A percentile compares a stretch with the other conserved stretches of the same genome.
phyloP scores from a whole-genome alignment of 176 grass and related monocot species.

The Aechmea fasciata region DNA sequence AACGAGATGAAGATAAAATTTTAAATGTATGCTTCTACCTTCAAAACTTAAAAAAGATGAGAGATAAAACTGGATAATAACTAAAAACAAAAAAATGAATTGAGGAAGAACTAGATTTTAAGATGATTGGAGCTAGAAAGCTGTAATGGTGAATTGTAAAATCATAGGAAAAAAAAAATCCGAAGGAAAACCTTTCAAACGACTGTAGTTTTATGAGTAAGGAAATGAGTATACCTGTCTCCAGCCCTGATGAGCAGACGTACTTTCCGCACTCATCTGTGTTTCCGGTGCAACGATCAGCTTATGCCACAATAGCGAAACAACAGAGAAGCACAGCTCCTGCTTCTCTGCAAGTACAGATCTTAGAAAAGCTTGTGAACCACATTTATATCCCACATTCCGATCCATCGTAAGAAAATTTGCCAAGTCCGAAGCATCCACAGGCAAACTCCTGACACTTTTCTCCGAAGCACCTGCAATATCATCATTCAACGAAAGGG shows the following conservation, averaged over 20 bases:
- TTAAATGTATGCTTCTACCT: too few relatives aligned
- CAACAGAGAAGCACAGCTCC: constrained; percentile 92
- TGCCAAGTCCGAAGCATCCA: constrained; percentile 87
- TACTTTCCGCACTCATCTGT: constrained; percentile 97
- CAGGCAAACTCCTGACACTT: constrained; percentile 54
- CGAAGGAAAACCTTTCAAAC: background rate
- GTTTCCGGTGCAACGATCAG: constrained; percentile 89
- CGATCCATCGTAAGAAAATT: constrained; percentile 95
- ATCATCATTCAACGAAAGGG: constrained; percentile 32
- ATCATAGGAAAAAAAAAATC: constrained; percentile 8
- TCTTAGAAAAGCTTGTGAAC: constrained; percentile 68
- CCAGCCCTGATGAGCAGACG: constrained; percentile 99
- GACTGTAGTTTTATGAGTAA: constrained; percentile 15
- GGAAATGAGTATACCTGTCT: constrained; percentile 49
- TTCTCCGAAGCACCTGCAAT: constrained; percentile 66
- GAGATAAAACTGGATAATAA: too few relatives aligned
- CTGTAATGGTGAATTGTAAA: background rate
- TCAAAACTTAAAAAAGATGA: too few relatives aligned
- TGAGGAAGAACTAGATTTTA: background rate
- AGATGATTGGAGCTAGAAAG: background rate
- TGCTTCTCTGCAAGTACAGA: constrained; percentile 89
- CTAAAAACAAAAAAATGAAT: too few relatives aligned
- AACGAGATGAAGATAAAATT: too few relatives aligned
- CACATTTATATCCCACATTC: constrained; percentile 65
- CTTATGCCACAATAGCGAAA: constrained; percentile 93